Percentiles rank a stretch among this genome's conserved stretches.
These are phyloP conservation scores for Candida vartiovaarae DNA, from an alignment of 805 yeast genomes.

Conservation along the genomic window DNA sequence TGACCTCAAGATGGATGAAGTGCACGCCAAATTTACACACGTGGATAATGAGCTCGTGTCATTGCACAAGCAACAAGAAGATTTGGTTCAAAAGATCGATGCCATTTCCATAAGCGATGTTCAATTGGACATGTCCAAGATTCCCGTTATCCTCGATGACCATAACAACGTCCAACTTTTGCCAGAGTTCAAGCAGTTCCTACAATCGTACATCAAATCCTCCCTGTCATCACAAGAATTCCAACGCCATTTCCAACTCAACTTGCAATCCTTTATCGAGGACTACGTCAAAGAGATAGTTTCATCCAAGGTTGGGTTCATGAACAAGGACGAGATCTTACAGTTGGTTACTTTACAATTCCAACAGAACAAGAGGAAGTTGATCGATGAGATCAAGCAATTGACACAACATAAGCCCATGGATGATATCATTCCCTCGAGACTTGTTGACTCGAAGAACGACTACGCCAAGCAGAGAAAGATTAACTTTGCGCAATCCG, in stretches of 20 bases:
- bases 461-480: background rate
- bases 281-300: conserved; percentile 14
- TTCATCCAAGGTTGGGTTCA: conserved; percentile 14
- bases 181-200: conserved; percentile 19
- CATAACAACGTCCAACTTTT: conserved; percentile 13
- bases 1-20: conserved; percentile 15
- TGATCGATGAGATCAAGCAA: conserved; percentile 18
- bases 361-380: conserved; percentile 16
- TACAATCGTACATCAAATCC: conserved; percentile 9
- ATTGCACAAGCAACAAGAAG: conserved; percentile 6
- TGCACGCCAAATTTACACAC: conserved; percentile 4
- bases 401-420: conserved; percentile 1
- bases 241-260: conserved; percentile 7
- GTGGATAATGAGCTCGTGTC: conserved; percentile 7
- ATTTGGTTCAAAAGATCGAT: conserved; percentile 7
- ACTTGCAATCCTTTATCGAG: conserved; percentile 11
- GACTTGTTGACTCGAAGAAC: conserved; percentile 1
- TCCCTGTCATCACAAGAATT: conserved; percentile 1
- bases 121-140: conserved; percentile 1
- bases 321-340: conserved; percentile 18
- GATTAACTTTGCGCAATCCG: conserved; percentile 7
- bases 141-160: conserved; percentile 17
- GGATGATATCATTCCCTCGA: conserved; percentile 3
- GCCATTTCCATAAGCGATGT: conserved; percentile 6
- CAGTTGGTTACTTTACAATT: conserved; percentile 16